A percentile compares a stretch with the other conserved stretches of the same genome.
Conservation (phyloP, 2,329 filamentous ascomycete species). For the Bisporella sp. region DNA sequence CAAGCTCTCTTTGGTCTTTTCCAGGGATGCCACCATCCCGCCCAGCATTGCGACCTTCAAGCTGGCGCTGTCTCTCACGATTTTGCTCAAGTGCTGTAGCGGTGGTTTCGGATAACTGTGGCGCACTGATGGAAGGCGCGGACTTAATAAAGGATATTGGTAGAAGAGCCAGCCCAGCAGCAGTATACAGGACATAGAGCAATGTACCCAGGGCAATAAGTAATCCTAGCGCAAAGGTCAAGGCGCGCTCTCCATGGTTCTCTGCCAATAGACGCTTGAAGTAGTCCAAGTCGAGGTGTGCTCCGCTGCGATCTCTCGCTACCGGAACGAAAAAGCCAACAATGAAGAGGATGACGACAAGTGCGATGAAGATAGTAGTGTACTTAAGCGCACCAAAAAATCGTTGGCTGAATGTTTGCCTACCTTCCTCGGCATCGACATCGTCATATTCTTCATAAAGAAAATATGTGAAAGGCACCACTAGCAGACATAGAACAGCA, state of each 20-base stretch:
- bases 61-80: slow-evolving; percentile 82
- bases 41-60: slow-evolving; percentile 78
- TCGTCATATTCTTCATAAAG: slow-evolving; percentile 98
- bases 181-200: slow-evolving; percentile 84
- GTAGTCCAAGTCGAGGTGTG: slow-evolving; percentile 78
- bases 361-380: slow-evolving; percentile 73
- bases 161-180: slow-evolving; percentile 78
- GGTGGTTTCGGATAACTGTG: slow-evolving; percentile 69
- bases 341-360: slow-evolving; percentile 78
- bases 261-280: slow-evolving; percentile 79
- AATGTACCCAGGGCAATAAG: slow-evolving; percentile 80
- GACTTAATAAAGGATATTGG: slow-evolving; percentile 90
- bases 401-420: slow-evolving; percentile 61
- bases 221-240: slow-evolving; percentile 86
- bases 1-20: slow-evolving; percentile 84
- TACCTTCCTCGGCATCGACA: slow-evolving; percentile 73
- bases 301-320: slow-evolving; percentile 56
- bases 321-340: slow-evolving; percentile 92
- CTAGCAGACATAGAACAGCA: slow-evolving; percentile 77
- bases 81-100: slow-evolving; percentile 79
- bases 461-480: slow-evolving; percentile 96
- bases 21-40: slow-evolving; percentile 67
- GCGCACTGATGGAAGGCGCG: slow-evolving; percentile 77
- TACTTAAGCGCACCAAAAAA: slow-evolving; percentile 87
- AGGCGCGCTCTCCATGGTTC: slow-evolving; percentile 85